Conservation (phyloP, 2,329 filamentous ascomycete genomes). For the Alternaria longipes region DNA sequence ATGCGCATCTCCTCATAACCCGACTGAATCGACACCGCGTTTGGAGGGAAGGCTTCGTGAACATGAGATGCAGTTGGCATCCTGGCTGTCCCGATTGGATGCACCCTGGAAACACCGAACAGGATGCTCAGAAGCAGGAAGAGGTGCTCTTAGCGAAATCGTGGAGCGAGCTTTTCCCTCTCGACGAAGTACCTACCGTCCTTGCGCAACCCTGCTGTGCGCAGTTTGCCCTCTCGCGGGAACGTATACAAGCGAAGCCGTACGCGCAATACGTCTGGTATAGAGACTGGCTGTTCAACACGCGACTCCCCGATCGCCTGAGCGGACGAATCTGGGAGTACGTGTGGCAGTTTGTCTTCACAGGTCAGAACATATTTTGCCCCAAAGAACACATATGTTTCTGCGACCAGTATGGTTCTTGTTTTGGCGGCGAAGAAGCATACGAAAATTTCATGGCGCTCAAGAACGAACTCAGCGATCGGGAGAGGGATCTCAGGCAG, state of each 20-base stretch:
- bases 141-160: slow-evolving; percentile 55
- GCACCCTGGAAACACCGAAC: slow-evolving; percentile 54
- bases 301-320: slow-evolving; percentile 63
- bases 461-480: slow-evolving; percentile 54
- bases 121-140: slow-evolving; percentile 54
- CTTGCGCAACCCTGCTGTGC: slow-evolving; percentile 70
- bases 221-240: slow-evolving; percentile 69
- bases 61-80: slow-evolving; percentile 64
- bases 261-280: slow-evolving; percentile 64
- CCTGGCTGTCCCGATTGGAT: slow-evolving; percentile 66
- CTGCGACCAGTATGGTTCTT: slow-evolving; percentile 71
- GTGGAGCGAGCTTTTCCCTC: slow-evolving; percentile 60
- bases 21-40: slow-evolving; percentile 58
- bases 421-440: slow-evolving; percentile 63
- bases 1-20: slow-evolving; percentile 57
- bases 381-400: slow-evolving; percentile 66
- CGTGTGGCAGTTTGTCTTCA: slow-evolving; percentile 71
- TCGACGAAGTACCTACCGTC: slow-evolving; percentile 58
- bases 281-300: slow-evolving; percentile 69
- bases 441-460: slow-evolving; percentile 61
- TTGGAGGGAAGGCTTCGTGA: slow-evolving; percentile 62
- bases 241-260: slow-evolving; percentile 64
- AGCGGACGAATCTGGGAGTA: slow-evolving; percentile 71
- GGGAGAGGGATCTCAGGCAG: slow-evolving; percentile 53
- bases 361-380: slow-evolving; percentile 59